Conservation (phyloP, 2,329 filamentous ascomycete species). For the Pseudofabraea citricarpa region DNA sequence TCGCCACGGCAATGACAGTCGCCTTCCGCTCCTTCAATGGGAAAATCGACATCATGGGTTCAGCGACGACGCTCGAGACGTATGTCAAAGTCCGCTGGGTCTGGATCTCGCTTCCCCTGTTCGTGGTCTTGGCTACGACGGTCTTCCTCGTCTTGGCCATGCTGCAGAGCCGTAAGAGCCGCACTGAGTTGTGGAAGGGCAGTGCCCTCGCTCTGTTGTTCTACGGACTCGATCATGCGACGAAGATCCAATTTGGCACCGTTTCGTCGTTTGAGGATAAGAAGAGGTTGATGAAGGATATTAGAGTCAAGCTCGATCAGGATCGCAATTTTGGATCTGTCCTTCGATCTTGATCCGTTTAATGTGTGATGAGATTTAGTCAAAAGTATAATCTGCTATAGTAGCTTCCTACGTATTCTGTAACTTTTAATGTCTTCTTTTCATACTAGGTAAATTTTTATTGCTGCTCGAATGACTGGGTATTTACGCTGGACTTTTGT, state of each 20-base stretch:
- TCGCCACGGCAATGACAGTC: slow-evolving; percentile 30
- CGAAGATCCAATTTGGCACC: slow-evolving; percentile 3
- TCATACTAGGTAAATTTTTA: no score
- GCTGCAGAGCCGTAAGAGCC: slow-evolving; percentile 19
- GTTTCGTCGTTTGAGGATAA: not conserved
- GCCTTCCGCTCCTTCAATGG: slow-evolving; percentile 28
- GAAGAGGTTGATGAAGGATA: slow-evolving; percentile 1
- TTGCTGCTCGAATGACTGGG: no score
- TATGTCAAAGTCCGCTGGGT: slow-evolving; percentile 33
- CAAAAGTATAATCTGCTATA: no score
- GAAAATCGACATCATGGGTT: slow-evolving; percentile 21
- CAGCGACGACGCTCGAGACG: slow-evolving; percentile 23
- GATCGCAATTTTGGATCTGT: not conserved
- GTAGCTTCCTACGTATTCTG: no score
- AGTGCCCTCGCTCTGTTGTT: slow-evolving; percentile 31
- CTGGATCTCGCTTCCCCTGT: slow-evolving; percentile 28
- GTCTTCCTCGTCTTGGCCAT: slow-evolving; percentile 26
- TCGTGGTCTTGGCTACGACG: slow-evolving; percentile 25
- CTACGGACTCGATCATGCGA: slow-evolving; percentile 28
- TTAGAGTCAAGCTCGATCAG: not conserved
- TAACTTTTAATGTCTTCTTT: no score
- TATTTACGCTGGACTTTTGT: no score
- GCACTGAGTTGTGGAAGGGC: slow-evolving; percentile 30
- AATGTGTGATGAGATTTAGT: no score
- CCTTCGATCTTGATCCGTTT: not conserved